phyloP scores from a whole-genome alignment of 345 rosid species.

The Hypericum androsaemum region DNA sequence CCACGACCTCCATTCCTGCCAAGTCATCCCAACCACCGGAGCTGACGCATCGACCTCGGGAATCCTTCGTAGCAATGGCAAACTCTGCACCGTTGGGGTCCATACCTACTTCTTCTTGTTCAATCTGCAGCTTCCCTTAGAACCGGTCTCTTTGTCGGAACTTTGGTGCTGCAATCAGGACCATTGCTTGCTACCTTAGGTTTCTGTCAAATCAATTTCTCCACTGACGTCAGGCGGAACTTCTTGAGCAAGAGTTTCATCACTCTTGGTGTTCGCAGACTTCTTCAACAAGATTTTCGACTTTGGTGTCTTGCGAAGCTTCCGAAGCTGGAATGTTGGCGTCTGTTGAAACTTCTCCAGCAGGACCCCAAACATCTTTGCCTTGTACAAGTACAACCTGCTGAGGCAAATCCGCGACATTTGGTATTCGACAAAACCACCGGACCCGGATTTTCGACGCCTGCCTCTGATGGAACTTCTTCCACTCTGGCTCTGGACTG shows the following conservation, averaged over 20 bases:
- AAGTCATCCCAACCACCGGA: conserved; percentile 60
- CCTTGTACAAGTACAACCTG: no score
- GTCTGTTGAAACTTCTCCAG: no score
- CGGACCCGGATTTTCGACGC: no score
- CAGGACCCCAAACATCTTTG: no score
- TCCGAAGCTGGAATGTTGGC: no score
- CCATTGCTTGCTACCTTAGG: conserved; percentile 8
- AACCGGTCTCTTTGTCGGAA: conserved; percentile 45
- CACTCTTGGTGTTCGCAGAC: no score
- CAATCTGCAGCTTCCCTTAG: conserved; percentile 65
- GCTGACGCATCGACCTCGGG: conserved; percentile 73
- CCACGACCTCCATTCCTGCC: conserved; percentile 66
- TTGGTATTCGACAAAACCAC: no score
- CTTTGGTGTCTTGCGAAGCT: no score
- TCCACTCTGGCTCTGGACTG: conserved; percentile 29
- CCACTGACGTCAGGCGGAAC: no score
- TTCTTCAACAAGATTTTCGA: no score
- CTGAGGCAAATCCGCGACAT: no score
- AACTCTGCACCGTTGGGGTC: conserved; percentile 80
- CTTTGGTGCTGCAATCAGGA: conserved; percentile 24
- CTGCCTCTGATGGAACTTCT: conserved; percentile 14
- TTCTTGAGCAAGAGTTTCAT: no score
- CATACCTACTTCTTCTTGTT: conserved; percentile 48
- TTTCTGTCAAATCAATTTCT: conserved; percentile 10
- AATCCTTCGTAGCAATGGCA: conserved; percentile 52